Conservation (phyloP, 176 grass and related monocot species). For the Oryza meyeriana region DNA sequence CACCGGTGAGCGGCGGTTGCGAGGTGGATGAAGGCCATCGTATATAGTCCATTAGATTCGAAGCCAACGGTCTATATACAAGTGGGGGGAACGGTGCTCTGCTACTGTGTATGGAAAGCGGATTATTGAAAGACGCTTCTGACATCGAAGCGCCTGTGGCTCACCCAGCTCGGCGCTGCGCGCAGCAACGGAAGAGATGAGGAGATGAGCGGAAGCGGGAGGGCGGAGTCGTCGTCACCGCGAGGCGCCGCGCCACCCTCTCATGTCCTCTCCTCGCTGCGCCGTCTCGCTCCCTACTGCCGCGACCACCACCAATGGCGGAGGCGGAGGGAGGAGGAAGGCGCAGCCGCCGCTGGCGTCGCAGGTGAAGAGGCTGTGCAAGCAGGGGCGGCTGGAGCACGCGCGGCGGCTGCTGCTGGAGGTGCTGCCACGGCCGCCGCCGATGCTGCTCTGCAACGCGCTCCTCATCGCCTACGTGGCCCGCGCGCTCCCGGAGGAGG, state of each 20-base stretch:
- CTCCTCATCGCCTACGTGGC: constrained; percentile 83
- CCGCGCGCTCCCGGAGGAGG: constrained; percentile 64
- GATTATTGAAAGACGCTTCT: neutral
- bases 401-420: constrained; percentile 66
- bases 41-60: neutral
- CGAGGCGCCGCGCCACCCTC: constrained; percentile 7
- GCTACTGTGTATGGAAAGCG: neutral
- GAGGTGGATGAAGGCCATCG: no score
- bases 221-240: neutral
- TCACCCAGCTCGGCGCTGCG: neutral
- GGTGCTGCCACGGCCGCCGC: constrained; percentile 49
- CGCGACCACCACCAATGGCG: neutral
- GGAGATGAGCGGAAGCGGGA: constrained; percentile 29
- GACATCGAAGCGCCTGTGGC: neutral
- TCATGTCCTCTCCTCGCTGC: constrained; percentile 33
- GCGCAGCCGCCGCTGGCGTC: constrained; percentile 24
- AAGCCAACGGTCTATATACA: neutral
- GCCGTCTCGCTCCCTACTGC: constrained; percentile 11
- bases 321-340: neutral
- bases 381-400: constrained; percentile 65
- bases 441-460: constrained; percentile 70
- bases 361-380: constrained; percentile 71
- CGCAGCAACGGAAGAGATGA: constrained; percentile 38
- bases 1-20: no score
- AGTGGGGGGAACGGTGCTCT: neutral